Percentiles rank a stretch among this genome's conserved stretches.
These are phyloP conservation scores for Lasiosphaeria hispida DNA, from an alignment of 495 filamentous ascomycete genomes.

Conservation along the genomic window DNA sequence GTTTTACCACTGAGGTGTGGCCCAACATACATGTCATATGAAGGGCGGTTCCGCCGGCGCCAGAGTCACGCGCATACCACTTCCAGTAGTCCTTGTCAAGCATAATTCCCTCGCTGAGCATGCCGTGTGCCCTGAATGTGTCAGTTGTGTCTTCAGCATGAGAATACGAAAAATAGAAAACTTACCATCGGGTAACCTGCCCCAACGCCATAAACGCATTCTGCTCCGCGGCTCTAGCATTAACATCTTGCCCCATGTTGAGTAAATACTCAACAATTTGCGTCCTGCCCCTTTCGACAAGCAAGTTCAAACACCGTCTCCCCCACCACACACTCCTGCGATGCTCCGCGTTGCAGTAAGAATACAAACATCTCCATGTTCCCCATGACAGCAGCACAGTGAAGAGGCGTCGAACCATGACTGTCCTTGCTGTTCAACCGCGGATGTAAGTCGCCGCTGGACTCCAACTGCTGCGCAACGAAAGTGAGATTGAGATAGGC, in stretches of 20 bases:
- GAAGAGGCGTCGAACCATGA: neutral
- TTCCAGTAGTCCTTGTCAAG: neutral
- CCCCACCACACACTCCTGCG: neutral
- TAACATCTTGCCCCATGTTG: constrained; percentile 2
- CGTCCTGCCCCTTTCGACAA: constrained; percentile 4
- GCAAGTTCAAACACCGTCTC: neutral
- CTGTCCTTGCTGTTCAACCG: constrained; percentile 5
- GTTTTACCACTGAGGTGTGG: neutral
- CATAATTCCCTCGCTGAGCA: constrained; percentile 2
- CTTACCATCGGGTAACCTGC: neutral
- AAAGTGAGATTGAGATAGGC: constrained; percentile 6
- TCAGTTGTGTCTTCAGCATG: neutral
- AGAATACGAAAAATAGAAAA: neutral
- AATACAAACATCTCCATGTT: constrained; percentile 11
- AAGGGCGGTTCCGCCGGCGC: neutral
- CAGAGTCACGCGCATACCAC: neutral
- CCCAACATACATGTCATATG: constrained; percentile 3
- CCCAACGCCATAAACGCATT: neutral
- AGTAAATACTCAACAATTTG: constrained; percentile 1
- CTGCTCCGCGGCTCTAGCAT: neutral
- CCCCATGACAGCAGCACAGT: neutral
- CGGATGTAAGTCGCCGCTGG: neutral
- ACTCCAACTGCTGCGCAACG: constrained; percentile 1
- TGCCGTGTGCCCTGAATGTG: neutral
- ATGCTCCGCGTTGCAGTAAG: neutral